A percentile compares a stretch with the other conserved stretches of the same genome.
These are phyloP conservation scores for Trichoderma harzianum DNA, from an alignment of 2,329 filamentous ascomycete genomes.

Conservation along the genomic window DNA sequence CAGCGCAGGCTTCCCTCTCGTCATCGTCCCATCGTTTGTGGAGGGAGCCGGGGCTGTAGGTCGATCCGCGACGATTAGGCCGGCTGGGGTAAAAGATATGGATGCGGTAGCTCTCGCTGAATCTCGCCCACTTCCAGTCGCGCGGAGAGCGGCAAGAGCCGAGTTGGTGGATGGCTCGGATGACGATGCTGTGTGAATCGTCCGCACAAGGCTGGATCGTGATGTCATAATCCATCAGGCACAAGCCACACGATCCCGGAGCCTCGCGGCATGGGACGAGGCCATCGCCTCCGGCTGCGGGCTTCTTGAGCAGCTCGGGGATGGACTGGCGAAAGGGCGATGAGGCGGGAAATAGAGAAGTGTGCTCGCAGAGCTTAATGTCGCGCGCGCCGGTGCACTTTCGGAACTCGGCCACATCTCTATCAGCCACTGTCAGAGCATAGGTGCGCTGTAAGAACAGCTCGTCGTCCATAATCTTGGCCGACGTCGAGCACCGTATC, in stretches of 20 bases:
- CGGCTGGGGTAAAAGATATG: constrained; percentile 25
- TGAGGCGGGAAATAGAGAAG: constrained; percentile 21
- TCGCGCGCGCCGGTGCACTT: constrained; percentile 21
- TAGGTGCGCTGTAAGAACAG: constrained; percentile 24
- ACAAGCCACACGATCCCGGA: constrained; percentile 24
- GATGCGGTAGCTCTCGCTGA: constrained; percentile 23
- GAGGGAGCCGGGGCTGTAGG: constrained; percentile 20
- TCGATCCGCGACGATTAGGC: constrained; percentile 24
- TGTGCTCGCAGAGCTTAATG: constrained; percentile 26
- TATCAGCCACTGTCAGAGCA: constrained; percentile 17
- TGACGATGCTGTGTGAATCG: constrained; percentile 19
- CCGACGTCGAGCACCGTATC: constrained; percentile 22
- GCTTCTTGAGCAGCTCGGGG: constrained; percentile 21
- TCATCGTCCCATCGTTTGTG: constrained; percentile 20
- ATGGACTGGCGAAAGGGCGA: constrained; percentile 23
- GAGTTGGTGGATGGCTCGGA: constrained; percentile 24
- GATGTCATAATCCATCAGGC: constrained; percentile 27
- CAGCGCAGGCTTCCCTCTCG: constrained; percentile 1
- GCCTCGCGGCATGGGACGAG: constrained; percentile 21
- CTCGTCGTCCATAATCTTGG: constrained; percentile 22
- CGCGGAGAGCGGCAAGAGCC: constrained; percentile 24
- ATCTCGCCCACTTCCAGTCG: constrained; percentile 29
- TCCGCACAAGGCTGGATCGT: constrained; percentile 17
- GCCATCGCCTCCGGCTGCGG: constrained; percentile 1
- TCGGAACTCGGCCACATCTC: constrained; percentile 18